Evolutionary conservation across 1,284 basidiomycete species (phyloP), one percentile per base, ranked within the genome.

Genomic region (Ceratorhiza oryzae-sativae): DNA sequence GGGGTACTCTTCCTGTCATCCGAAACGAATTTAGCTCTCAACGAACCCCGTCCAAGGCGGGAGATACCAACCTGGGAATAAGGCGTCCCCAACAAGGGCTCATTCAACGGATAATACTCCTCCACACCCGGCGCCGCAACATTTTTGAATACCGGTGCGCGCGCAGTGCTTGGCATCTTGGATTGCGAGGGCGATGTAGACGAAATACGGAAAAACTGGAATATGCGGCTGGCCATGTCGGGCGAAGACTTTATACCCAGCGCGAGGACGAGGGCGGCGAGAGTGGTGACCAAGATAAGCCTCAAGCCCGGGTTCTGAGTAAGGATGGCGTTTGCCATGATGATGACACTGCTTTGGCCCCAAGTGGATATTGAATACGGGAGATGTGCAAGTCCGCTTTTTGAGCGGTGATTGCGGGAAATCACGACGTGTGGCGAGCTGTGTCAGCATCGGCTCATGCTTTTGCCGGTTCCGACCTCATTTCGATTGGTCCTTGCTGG

Each of bases 91-190:
- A 91, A 87, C 5, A 80, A 76, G 8, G 89, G 88, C 18, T 87
- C 84, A 76, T 90, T 91, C 72, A 86, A 79, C 0, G 90, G 87
- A 75, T 86, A 87, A 79, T 81, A 89, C 42, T 45, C 42, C 9
- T 65, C 62, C 12, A 65, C 62, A 5, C 62, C 62, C 15, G 62
- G 62, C n/a, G 48, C 62, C 1, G 46, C 20, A 12, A 65, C 62
- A 39, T 65, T 65, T 34, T 53, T 65, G 41, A 65, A 46, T 4
- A 63, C 15, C 9, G 60, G 45, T 9, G 60, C 46, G 5, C 18
- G 27, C 23, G 27, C 49, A 53, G 42, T 45, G 15, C 9, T 10
- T 9, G 42, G 42, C 42, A 45, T 45, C 15, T 45, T 45, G 15
- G 6, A 4, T 18, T 45, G 42, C 6, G 49, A 23, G 18, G 53